These are phyloP conservation scores for Colletotrichum kahawae DNA, from an alignment of 2,329 filamentous ascomycete species.

Conservation along the genomic window DNA sequence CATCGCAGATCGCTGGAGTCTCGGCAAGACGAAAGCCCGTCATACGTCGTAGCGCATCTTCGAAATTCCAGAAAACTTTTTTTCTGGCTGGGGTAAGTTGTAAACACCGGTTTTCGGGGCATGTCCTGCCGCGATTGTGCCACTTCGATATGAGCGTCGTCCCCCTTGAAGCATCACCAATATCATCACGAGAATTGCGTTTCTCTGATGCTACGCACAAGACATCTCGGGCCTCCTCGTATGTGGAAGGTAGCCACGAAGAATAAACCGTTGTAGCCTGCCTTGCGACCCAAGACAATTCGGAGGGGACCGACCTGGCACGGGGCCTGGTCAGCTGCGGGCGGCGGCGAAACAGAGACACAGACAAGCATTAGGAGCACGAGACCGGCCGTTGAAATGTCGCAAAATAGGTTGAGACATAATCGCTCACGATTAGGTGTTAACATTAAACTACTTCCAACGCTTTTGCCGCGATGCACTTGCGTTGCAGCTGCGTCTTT, in stretches of 20 bases:
- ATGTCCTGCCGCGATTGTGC: background rate
- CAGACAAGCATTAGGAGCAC: background rate
- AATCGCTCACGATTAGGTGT: constrained; percentile 8
- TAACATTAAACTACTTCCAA: background rate
- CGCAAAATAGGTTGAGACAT: constrained; percentile 17
- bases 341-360: background rate
- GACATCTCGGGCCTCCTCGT: background rate
- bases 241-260: background rate
- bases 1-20: background rate
- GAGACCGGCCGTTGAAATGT: constrained; percentile 13
- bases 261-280: background rate
- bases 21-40: background rate
- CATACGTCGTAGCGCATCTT: background rate
- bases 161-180: background rate
- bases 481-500: background rate
- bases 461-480: background rate
- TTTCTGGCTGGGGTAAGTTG: background rate
- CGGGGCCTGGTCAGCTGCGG: background rate
- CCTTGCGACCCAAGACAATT: background rate
- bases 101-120: background rate
- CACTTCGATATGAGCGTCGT: background rate
- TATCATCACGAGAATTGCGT: background rate
- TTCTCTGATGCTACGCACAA: background rate
- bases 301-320: background rate
- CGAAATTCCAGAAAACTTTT: background rate